phyloP scores from a whole-genome alignment of 495 filamentous ascomycete genomes.

The Xylaria flabelliformis region DNA sequence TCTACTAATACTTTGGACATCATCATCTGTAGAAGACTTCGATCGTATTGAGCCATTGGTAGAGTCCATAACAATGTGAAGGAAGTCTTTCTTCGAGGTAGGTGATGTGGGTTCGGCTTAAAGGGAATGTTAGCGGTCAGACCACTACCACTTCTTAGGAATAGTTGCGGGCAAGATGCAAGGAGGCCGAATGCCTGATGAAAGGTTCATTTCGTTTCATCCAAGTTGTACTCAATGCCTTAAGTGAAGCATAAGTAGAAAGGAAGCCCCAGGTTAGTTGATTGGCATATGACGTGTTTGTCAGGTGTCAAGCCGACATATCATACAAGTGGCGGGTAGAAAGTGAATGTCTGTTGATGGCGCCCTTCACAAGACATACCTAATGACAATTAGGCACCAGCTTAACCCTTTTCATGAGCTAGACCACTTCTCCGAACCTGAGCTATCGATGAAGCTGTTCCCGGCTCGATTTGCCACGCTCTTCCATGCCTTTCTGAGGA shows the following conservation, averaged over 20 bases:
- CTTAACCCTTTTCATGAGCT: background rate
- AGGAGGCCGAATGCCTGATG: background rate
- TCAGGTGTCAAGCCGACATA: background rate
- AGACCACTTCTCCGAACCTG: background rate
- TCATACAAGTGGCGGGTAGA: conserved; percentile 1
- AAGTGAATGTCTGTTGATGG: background rate
- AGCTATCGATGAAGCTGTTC: conserved; percentile 21
- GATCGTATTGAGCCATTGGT: conserved; percentile 18
- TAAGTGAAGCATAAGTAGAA: background rate
- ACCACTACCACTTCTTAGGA: background rate
- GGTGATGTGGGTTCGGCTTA: conserved; percentile 5
- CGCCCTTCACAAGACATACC: conserved; percentile 25
- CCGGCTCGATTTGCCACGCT: conserved; percentile 17
- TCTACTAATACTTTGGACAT: conserved; percentile 27
- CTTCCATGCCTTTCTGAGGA: conserved; percentile 31
- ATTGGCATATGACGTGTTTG: background rate
- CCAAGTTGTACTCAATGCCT: background rate
- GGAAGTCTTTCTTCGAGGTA: background rate
- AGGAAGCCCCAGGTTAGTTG: background rate
- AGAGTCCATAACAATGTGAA: conserved; percentile 26
- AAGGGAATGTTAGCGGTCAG: background rate
- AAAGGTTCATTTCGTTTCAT: background rate
- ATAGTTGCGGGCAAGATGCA: background rate
- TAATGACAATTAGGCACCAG: conserved; percentile 14
- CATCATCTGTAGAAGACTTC: conserved; percentile 21